These are phyloP conservation scores for Xylaria sp. DNA, from an alignment of 495 filamentous ascomycete species.

Conservation along the genomic window DNA sequence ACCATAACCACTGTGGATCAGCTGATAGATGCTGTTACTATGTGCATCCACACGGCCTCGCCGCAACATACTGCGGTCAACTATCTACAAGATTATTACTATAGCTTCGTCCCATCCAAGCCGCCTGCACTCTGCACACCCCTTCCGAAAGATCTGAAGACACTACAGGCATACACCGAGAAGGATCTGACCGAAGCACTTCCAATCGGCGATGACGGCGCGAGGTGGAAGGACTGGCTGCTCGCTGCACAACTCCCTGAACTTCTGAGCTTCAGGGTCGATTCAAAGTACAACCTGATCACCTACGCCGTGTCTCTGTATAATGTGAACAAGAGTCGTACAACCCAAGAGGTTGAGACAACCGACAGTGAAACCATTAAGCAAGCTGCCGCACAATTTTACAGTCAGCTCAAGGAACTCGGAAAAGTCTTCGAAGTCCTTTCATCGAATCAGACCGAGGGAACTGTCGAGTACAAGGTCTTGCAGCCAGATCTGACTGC, in stretches of 20 bases:
- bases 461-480: conserved; percentile 50
- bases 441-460: conserved; percentile 38
- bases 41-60: conserved; percentile 60
- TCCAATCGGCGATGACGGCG: conserved; percentile 47
- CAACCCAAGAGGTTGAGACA: not conserved
- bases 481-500: conserved; percentile 50
- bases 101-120: conserved; percentile 54
- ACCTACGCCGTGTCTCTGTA: not conserved
- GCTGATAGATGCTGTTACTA: conserved; percentile 46
- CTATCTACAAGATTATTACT: conserved; percentile 60
- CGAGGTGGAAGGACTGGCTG: conserved; percentile 43
- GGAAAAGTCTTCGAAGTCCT: conserved; percentile 24
- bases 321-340: not conserved
- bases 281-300: not conserved
- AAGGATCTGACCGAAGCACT: conserved; percentile 47
- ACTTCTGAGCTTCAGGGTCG: conserved; percentile 51
- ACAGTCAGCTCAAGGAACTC: not conserved
- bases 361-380: not conserved
- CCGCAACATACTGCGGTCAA: conserved; percentile 59
- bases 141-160: conserved; percentile 39
- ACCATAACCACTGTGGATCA: conserved; percentile 16
- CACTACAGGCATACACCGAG: conserved; percentile 29
- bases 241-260: conserved; percentile 52
- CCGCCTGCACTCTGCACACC: conserved; percentile 47
- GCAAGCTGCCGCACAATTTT: not conserved